phyloP scores from a whole-genome alignment of 1,284 basidiomycete genomes.

The Puccinia horiana region DNA sequence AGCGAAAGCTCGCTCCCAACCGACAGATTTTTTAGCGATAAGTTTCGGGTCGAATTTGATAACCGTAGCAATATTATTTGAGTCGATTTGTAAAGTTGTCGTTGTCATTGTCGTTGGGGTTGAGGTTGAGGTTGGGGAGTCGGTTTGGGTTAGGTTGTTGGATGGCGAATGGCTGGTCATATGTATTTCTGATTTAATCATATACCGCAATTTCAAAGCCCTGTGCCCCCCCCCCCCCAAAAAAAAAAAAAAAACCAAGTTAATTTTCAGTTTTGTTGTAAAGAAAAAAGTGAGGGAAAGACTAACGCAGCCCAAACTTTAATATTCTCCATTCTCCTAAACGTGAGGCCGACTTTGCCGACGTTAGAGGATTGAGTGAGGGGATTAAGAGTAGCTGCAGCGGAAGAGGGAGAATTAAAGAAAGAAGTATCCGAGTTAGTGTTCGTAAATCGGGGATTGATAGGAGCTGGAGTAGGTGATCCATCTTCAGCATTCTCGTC shows the following conservation, averaged over 20 bases:
- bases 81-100: too few species aligned
- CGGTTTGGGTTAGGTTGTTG: background rate
- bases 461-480: too few species aligned
- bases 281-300: background rate
- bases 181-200: constrained; percentile 59
- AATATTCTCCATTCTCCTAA: constrained; percentile 77
- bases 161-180: background rate
- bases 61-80: background rate
- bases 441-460: too few species aligned
- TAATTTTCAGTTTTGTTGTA: too few species aligned
- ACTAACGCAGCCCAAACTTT: constrained; percentile 72
- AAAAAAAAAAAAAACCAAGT: background rate
- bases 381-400: background rate
- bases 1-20: constrained; percentile 79
- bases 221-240: constrained; percentile 59
- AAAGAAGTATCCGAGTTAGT: too few species aligned
- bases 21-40: constrained; percentile 71
- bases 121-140: background rate
- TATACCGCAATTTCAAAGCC: constrained; percentile 76
- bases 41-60: constrained; percentile 70
- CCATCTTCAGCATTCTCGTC: too few species aligned
- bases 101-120: background rate
- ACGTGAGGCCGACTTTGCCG: constrained; percentile 67
- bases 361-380: background rate
- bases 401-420: background rate